Conservation (phyloP, 306 rosid species). For the Vicia villosa region DNA sequence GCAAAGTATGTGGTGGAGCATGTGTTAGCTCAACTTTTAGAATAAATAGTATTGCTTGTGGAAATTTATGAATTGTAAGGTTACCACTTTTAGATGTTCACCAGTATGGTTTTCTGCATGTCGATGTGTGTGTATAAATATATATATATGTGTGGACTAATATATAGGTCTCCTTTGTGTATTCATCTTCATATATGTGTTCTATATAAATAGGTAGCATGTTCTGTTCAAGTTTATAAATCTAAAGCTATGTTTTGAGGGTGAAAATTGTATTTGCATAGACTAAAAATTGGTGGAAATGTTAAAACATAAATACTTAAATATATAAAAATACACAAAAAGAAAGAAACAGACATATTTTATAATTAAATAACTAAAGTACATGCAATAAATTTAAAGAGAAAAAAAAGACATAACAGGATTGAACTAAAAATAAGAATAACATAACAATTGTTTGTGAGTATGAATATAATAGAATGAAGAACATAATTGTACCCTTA, state of each 20-base stretch:
- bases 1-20: slow-evolving; percentile 44
- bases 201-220: neutral
- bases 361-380: too few relatives aligned
- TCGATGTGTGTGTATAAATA: slow-evolving; percentile 20
- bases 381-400: too few relatives aligned
- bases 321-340: too few relatives aligned
- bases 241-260: slow-evolving; percentile 22
- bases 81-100: slow-evolving; percentile 12
- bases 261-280: neutral
- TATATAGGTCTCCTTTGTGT: slow-evolving; percentile 12
- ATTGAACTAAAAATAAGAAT: too few relatives aligned
- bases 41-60: neutral
- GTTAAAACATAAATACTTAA: too few relatives aligned
- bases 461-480: too few relatives aligned
- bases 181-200: slow-evolving; percentile 8
- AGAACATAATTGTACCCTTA: too few relatives aligned
- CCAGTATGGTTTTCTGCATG: slow-evolving; percentile 20
- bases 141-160: slow-evolving; percentile 25
- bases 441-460: too few relatives aligned
- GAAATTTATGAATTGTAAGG: slow-evolving; percentile 18
- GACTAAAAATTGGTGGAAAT: too few relatives aligned
- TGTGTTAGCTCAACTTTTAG: slow-evolving; percentile 32
- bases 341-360: too few relatives aligned
- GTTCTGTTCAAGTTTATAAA: slow-evolving; percentile 13
- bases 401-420: too few relatives aligned